Evolutionary conservation across 305 asterid species (phyloP).

Genomic region (Fraxinus ornus): DNA sequence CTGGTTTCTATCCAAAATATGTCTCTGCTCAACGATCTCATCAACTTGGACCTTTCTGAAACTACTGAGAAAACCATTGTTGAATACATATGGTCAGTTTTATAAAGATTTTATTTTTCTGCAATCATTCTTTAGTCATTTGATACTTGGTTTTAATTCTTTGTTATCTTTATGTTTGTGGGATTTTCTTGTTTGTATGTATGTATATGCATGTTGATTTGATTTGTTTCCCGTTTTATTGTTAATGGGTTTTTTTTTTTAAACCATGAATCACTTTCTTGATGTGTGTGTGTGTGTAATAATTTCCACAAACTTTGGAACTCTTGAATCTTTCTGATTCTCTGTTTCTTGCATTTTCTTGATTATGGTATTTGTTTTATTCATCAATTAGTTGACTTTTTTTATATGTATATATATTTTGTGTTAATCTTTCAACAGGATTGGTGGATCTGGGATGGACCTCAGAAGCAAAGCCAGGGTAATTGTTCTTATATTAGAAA

Average conservation of each 20-base stretch:
- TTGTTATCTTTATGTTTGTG: neutral
- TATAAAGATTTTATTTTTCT: neutral
- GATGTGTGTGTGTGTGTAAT: neutral
- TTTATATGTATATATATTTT: slow-evolving; percentile 8
- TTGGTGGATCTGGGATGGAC: slow-evolving; percentile 87
- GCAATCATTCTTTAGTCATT: neutral
- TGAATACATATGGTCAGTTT: slow-evolving; percentile 65
- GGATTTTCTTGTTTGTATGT: neutral
- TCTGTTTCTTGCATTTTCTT: neutral
- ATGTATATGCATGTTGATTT: neutral
- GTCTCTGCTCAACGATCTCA: slow-evolving; percentile 55
- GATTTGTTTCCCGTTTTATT: neutral
- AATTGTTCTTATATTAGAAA: slow-evolving; percentile 6
- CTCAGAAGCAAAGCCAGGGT: slow-evolving; percentile 90
- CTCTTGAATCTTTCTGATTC: neutral
- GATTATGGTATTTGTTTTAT: neutral
- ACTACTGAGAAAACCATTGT: slow-evolving; percentile 54
- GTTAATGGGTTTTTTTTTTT: neutral
- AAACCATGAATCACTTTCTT: neutral
- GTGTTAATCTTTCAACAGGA: slow-evolving; percentile 45
- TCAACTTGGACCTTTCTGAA: slow-evolving; percentile 56
- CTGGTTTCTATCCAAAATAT: slow-evolving; percentile 19
- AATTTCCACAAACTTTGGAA: slow-evolving; percentile 20
- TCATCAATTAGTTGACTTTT: neutral
- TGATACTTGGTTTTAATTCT: neutral